Evolutionary conservation across 495 filamentous ascomycete species (phyloP).

Genomic region (Thozetella sp.): DNA sequence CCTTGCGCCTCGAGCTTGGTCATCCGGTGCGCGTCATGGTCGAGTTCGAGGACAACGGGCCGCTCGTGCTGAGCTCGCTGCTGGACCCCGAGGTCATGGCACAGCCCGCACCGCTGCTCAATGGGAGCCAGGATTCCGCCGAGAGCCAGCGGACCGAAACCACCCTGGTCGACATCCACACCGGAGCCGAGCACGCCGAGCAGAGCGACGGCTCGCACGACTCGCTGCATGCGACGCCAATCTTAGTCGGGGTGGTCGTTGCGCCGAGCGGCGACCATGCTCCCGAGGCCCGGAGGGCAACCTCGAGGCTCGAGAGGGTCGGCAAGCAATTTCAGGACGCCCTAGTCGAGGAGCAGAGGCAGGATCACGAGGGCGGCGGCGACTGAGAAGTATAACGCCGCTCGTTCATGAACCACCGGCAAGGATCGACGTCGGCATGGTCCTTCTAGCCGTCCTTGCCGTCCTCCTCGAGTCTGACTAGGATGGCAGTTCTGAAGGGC

Average conservation of each 20-base stretch:
- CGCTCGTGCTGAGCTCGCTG: conserved; percentile 35
- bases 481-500: too few relatives aligned
- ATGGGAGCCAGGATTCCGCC: background rate
- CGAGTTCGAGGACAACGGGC: conserved; percentile 30
- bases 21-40: conserved; percentile 38
- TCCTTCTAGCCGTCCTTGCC: background rate
- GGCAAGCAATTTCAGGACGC: conserved; percentile 32
- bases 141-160: background rate
- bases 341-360: conserved; percentile 18
- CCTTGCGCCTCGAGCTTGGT: conserved; percentile 35
- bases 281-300: conserved; percentile 29
- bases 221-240: conserved; percentile 18
- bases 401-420: background rate
- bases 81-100: conserved; percentile 18
- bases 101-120: conserved; percentile 1
- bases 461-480: too few relatives aligned
- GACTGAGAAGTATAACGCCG: background rate
- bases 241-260: conserved; percentile 33
- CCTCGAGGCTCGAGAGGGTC: conserved; percentile 30
- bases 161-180: background rate
- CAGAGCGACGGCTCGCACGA: background rate
- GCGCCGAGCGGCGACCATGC: conserved; percentile 22
- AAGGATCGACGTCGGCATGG: background rate
- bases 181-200: background rate
- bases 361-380: background rate